phyloP scores from a whole-genome alignment of 352 stramenopile genomes.

The Phytophthora aleatoria region DNA sequence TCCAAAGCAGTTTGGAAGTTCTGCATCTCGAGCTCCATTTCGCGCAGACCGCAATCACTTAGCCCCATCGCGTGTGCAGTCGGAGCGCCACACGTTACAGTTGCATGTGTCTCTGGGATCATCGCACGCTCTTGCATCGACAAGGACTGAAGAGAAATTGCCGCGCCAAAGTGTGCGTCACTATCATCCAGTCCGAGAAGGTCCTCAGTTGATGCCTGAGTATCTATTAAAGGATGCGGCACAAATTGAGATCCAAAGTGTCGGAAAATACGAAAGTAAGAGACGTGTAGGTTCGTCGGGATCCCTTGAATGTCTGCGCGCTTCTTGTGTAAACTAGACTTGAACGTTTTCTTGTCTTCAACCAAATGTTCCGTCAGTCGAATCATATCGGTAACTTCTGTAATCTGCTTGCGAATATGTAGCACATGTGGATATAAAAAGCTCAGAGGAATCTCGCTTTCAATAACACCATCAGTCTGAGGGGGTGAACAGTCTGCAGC shows the following conservation, averaged over 20 bases:
- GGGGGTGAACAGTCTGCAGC: constrained; percentile 50
- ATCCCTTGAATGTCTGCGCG: constrained; percentile 81
- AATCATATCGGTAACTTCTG: constrained; percentile 71
- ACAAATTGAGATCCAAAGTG: constrained; percentile 48
- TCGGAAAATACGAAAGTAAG: constrained; percentile 81
- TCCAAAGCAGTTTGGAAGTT: constrained; percentile 67
- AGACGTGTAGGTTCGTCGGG: constrained; percentile 84
- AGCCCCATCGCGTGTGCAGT: constrained; percentile 84
- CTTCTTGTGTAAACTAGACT: constrained; percentile 85
- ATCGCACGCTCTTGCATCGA: constrained; percentile 48
- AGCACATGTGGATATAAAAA: constrained; percentile 81
- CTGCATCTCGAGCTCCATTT: constrained; percentile 86
- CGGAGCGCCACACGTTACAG: constrained; percentile 79
- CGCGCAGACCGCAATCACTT: constrained; percentile 71
- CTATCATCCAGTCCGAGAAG: constrained; percentile 50
- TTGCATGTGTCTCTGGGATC: constrained; percentile 65
- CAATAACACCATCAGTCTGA: constrained; percentile 43
- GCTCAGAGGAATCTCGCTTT: constrained; percentile 66
- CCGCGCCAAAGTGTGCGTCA: constrained; percentile 12
- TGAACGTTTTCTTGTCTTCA: constrained; percentile 81
- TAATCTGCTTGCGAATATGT: constrained; percentile 66
- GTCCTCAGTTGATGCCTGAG: constrained; percentile 55
- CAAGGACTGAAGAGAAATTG: constrained; percentile 17
- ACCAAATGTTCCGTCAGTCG: constrained; percentile 65
- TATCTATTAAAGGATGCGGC: constrained; percentile 17